phyloP scores from a whole-genome alignment of 2,329 filamentous ascomycete genomes.

The Cadophora malorum region DNA sequence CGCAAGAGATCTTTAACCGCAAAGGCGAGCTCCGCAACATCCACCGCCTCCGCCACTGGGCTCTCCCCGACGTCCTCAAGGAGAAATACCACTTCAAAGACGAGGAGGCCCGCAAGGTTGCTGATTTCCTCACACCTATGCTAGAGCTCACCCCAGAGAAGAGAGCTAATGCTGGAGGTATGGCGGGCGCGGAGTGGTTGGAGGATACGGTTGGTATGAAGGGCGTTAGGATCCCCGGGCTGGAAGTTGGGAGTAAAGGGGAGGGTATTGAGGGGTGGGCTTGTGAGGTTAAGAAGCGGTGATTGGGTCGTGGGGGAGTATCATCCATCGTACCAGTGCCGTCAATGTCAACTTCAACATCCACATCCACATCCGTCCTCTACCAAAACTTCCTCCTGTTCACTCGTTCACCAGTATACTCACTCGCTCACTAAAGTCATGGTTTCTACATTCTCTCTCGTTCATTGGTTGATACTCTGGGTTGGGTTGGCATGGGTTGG shows the following conservation, averaged over 20 bases:
- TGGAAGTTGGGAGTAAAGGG: slow-evolving; percentile 81
- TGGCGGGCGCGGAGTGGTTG: slow-evolving; percentile 85
- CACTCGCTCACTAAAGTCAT: slow-evolving; percentile 7
- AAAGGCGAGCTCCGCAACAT: slow-evolving; percentile 98
- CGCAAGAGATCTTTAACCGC: slow-evolving; percentile 97
- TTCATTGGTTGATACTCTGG: not conserved
- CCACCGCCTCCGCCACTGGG: slow-evolving; percentile 94
- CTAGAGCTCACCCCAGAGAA: slow-evolving; percentile 87
- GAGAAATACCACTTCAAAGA: slow-evolving; percentile 97
- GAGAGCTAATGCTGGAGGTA: slow-evolving; percentile 93
- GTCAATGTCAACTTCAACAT: not conserved
- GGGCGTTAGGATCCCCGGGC: slow-evolving; percentile 71
- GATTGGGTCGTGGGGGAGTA: slow-evolving; percentile 4
- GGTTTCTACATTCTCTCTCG: slow-evolving; percentile 4
- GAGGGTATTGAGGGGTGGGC: slow-evolving; percentile 97
- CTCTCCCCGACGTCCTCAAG: slow-evolving; percentile 85
- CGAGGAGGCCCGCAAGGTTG: slow-evolving; percentile 79
- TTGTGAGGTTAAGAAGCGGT: slow-evolving; percentile 84
- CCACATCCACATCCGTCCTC: not conserved
- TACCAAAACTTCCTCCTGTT: not conserved
- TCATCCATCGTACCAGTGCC: not conserved
- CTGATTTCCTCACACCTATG: slow-evolving; percentile 88
- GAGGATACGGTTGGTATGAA: slow-evolving; percentile 91
- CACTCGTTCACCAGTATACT: not conserved
- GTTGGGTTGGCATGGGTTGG: not conserved